Conservation (phyloP, 495 filamentous ascomycete genomes). For the Penicillium verhagenii region DNA sequence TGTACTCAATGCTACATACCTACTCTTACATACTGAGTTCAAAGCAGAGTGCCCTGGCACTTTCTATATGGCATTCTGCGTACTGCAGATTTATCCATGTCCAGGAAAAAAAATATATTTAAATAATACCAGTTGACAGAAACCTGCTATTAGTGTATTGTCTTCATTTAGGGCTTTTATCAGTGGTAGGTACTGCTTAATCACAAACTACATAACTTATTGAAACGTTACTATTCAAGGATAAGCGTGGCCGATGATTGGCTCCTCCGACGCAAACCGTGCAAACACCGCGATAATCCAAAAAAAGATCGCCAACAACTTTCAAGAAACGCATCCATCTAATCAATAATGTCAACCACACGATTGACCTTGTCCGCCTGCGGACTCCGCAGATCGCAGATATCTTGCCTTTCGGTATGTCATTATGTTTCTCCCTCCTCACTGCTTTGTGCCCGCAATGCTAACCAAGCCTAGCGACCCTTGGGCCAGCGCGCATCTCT, state of each 20-base stretch:
- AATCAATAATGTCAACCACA: slow-evolving; percentile 18
- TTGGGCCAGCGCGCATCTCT: slow-evolving; percentile 10
- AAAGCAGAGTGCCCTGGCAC: no score
- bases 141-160: not conserved
- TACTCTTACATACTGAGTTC: no score
- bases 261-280: slow-evolving; percentile 27
- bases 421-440: not conserved
- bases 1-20: no score
- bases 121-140: not conserved
- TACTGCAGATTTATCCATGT: no score
- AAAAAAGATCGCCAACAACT: slow-evolving; percentile 21
- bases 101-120: no score
- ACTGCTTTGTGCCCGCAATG: not conserved
- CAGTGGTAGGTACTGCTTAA: no score
- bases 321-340: slow-evolving; percentile 7
- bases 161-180: no score
- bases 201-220: no score
- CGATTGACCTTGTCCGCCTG: slow-evolving; percentile 20
- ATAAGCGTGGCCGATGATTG: not conserved
- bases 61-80: no score
- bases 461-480: slow-evolving; percentile 11
- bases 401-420: slow-evolving; percentile 14
- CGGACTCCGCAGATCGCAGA: slow-evolving; percentile 12
- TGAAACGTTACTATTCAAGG: not conserved
- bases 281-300: slow-evolving; percentile 27